Base-by-base conservation (phyloP, 352 stramenopile species). In the Pythium brachiatum region DNA sequence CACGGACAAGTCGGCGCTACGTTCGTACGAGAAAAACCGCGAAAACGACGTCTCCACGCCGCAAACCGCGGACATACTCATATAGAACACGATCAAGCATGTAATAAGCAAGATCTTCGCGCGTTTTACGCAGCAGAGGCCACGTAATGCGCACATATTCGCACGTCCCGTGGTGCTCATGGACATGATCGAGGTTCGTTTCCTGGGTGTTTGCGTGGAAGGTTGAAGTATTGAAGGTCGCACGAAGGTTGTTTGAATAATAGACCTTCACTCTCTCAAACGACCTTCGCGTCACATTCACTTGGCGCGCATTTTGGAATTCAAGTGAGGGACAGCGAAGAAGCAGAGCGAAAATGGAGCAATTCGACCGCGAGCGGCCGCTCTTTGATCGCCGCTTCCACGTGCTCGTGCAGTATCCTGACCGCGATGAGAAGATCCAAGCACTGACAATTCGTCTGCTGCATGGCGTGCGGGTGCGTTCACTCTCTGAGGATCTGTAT, bases 311-410 rank as follows among this genome's bases (percentile, higher is more conserved):
- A 54, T 58, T 70, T 62, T 62, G 56, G 44, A 65, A 64, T 70
- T 64, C 56, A 65, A 64, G 62, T 7, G 29, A 34, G 29, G 5
- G 29, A 21, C 12, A 9, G 5, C 1, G 7, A n/a, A 60, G 39
- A 62, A 41, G 4, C 1, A 36, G 5, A 0, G 34, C 7, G 32
- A 59, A 29, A 32, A 95, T 95, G 86, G 86, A 95, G 62, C 75
- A 91, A 59, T 94, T 77, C 57, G 75, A 92, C 61, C 81, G 86
- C 53, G 83, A 92, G 29, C 67, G 60, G 54, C 86, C 86, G 71
- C 86, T 95, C 43, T 95, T 95, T 54, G 86, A 95, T 64, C 79
- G 79, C 52, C 85, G 84, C 23, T 83, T 95, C 62, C 76, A 89
- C 69, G 81, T 95, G 62, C 78, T 95, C 29, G 81, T 95, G 61